Evolutionary conservation across 2,329 filamentous ascomycete species (phyloP).

Genomic region (Colletotrichum tanaceti): DNA sequence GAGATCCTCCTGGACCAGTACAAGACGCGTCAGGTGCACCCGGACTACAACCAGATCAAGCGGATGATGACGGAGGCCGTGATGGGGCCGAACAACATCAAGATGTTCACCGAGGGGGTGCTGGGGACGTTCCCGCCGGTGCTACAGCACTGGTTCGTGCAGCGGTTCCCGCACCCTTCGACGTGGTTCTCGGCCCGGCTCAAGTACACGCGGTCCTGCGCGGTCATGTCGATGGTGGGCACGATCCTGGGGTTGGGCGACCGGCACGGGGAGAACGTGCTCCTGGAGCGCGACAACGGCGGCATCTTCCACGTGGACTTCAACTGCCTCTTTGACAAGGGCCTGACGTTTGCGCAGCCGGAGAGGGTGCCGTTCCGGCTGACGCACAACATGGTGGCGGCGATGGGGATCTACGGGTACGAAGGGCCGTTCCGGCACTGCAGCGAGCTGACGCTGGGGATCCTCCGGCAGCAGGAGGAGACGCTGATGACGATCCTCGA

Average conservation of each 20-base stretch:
- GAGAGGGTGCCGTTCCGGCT: constrained; percentile 96
- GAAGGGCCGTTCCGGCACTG: constrained; percentile 93
- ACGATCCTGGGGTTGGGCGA: constrained; percentile 94
- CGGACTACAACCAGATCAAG: constrained; percentile 76
- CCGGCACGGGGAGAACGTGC: constrained; percentile 95
- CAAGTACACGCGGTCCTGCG: constrained; percentile 90
- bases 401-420: constrained; percentile 94
- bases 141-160: constrained; percentile 93
- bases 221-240: constrained; percentile 99
- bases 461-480: constrained; percentile 92
- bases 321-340: constrained; percentile 99
- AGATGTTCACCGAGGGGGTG: constrained; percentile 76
- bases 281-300: constrained; percentile 92
- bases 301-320: constrained; percentile 98
- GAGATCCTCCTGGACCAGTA: constrained; percentile 89
- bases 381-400: constrained; percentile 98
- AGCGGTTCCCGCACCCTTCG: constrained; percentile 92
- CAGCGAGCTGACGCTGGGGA: constrained; percentile 85
- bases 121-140: constrained; percentile 80
- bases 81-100: constrained; percentile 67
- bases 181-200: constrained; percentile 91
- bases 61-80: constrained; percentile 72
- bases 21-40: constrained; percentile 75
- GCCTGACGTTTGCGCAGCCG: constrained; percentile 92
- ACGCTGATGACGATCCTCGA: constrained; percentile 97